Percentiles rank a stretch among this genome's conserved stretches.
phyloP scores from a whole-genome alignment of 371 early-diverging fungal species.

The Mortierella sp. region DNA sequence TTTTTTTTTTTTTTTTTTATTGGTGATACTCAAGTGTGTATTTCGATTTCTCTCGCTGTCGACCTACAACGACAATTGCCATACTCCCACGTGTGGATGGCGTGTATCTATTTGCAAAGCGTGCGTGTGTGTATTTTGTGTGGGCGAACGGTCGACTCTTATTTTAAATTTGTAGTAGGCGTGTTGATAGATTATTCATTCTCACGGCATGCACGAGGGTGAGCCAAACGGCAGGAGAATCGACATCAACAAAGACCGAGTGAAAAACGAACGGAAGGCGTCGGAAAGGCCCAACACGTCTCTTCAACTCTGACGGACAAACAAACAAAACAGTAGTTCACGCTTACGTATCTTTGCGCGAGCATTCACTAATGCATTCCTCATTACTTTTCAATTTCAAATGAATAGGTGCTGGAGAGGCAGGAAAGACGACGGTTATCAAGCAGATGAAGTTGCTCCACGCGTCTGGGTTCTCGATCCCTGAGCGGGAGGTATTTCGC shows the following conservation, averaged over 20 bases:
- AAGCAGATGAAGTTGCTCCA: conserved; percentile 98
- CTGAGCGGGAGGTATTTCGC: conserved; percentile 90
- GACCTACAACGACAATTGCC: background rate
- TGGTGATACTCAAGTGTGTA: background rate
- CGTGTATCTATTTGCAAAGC: background rate
- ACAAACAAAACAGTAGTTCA: background rate
- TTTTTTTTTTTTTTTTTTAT: background rate
- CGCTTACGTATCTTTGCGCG: background rate
- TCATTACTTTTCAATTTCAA: background rate
- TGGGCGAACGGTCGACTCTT: background rate
- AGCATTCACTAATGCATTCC: background rate
- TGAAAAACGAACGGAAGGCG: too few species aligned
- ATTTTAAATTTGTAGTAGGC: background rate
- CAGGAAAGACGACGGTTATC: conserved; percentile 96
- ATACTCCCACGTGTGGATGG: conserved; percentile 8
- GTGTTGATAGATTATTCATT: too few species aligned
- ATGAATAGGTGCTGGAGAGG: conserved; percentile 93
- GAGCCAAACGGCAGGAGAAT: too few species aligned
- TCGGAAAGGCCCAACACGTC: too few species aligned
- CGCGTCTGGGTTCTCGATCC: conserved; percentile 88
- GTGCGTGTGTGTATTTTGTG: background rate
- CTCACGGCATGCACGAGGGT: too few species aligned
- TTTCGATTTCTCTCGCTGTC: background rate
- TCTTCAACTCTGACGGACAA: too few species aligned
- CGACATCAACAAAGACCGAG: too few species aligned